Percentiles rank a stretch among this genome's conserved stretches.
Conservation (phyloP, 2,329 filamentous ascomycete genomes). For the Fusarium continuum region DNA sequence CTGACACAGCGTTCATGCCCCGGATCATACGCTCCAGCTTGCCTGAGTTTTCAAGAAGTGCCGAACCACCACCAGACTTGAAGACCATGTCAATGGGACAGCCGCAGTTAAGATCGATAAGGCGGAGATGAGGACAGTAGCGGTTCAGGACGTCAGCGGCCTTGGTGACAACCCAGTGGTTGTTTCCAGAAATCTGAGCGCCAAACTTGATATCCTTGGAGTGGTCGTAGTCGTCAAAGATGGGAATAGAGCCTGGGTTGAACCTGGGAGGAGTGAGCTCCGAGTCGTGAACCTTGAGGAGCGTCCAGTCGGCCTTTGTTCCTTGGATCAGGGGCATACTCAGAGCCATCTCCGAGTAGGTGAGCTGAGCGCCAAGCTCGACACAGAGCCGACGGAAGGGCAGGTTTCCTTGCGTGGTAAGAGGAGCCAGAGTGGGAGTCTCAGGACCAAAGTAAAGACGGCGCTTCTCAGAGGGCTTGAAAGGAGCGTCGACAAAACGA, state of each 20-base stretch:
- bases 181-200: conserved; percentile 90
- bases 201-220: conserved; percentile 87
- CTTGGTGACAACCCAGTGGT: conserved; percentile 90
- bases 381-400: conserved; percentile 92
- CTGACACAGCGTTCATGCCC: conserved; percentile 94
- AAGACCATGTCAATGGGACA: conserved; percentile 97
- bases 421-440: conserved; percentile 90
- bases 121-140: conserved; percentile 82
- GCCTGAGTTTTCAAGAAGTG: conserved; percentile 84
- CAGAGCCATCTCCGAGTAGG: conserved; percentile 99
- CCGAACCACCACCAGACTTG: conserved; percentile 87
- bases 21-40: conserved; percentile 95
- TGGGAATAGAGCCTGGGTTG: conserved; percentile 55
- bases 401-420: conserved; percentile 96
- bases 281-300: conserved; percentile 90
- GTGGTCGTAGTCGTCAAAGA: conserved; percentile 83
- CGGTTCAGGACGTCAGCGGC: conserved; percentile 82
- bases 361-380: conserved; percentile 88
- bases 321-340: conserved; percentile 89
- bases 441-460: conserved; percentile 93
- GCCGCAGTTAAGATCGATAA: conserved; percentile 96
- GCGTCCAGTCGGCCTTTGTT: conserved; percentile 90
- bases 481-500: conserved; percentile 83
- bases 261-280: conserved; percentile 79
- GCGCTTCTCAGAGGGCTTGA: conserved; percentile 92